These are phyloP conservation scores for Haplosporangium sp. DNA, from an alignment of 371 early-diverging fungal species.

Conservation along the genomic window DNA sequence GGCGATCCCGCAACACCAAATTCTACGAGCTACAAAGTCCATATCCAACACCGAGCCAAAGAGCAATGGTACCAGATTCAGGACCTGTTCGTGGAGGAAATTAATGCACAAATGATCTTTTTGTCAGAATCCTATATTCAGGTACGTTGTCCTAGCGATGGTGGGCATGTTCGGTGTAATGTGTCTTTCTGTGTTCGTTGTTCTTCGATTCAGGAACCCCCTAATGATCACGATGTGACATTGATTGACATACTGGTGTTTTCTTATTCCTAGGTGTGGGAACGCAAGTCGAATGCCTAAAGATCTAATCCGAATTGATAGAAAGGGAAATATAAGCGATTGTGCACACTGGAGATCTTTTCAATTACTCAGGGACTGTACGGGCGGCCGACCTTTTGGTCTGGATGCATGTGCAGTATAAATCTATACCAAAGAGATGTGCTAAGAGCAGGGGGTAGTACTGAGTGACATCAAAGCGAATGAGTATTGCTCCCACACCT, in stretches of 20 bases:
- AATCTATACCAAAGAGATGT: no score
- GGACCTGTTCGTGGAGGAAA: constrained; percentile 93
- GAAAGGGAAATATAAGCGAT: not conserved
- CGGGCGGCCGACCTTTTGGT: no score
- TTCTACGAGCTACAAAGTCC: constrained; percentile 80
- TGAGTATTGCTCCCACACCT: no score
- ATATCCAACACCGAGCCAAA: constrained; percentile 81
- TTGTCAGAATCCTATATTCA: constrained; percentile 95
- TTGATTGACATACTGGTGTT: not conserved
- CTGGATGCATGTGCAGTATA: no score
- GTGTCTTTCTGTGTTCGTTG: not conserved
- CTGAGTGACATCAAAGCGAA: no score
- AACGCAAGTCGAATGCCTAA: constrained; percentile 27
- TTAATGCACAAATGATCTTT: constrained; percentile 95
- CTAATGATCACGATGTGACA: not conserved
- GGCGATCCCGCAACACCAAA: constrained; percentile 80
- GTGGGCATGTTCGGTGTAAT: no score
- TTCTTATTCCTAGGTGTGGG: constrained; percentile 36
- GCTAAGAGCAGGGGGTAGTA: no score
- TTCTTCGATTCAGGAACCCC: not conserved
- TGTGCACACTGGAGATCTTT: no score
- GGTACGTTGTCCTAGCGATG: constrained; percentile 55
- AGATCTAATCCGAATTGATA: not conserved
- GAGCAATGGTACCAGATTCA: constrained; percentile 97
- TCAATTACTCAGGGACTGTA: no score